Evolutionary conservation across 495 filamentous ascomycete species (phyloP), one percentile per base, ranked within the genome.

Genomic region (Extremus antarcticus): DNA sequence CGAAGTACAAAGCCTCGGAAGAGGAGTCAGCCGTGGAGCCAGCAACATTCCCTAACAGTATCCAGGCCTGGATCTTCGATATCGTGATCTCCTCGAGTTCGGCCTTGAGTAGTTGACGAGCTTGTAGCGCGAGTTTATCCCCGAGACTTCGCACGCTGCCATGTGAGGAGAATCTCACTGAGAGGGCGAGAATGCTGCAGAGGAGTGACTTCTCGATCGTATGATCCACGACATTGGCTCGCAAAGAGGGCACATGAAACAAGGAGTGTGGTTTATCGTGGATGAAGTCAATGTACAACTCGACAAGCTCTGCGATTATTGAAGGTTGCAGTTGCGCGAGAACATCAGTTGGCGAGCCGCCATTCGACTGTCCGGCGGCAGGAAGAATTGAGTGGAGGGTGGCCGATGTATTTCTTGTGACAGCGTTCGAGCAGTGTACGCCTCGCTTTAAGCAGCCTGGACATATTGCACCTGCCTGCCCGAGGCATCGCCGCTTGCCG

Each of bases 191-290:
- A 22, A 59, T 55, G 20, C 25, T 43, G n/a, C 20, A 43, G 4
- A 59, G n/a, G 17, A 59, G 35, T 22, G 50, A 10, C 13, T 41
- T 53, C 1, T 66, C 66, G 43, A 73, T 64, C 29, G 65, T 70
- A 17, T 65, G 67, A 45, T 66, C 59, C 4, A 66, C 22, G 17
- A 73, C 25, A 32, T 60, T 60, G 2, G 43, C 29, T 7, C 67
- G 63, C 1, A 73, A 53, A 23, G 53, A 70, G 3, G 68, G 66
- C 8, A 45, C 50, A 51, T 73, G 71, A 41, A 74, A 73, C 1
- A 74, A 47, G 0, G 65, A 64, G 56, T 73, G 71, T 35, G 71
- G 67, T 50, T 71, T 64, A 53, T 73, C 71, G 54, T 73, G 71
- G 21, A 72, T 63, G 53, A 59, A 71, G 39, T 70, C 63, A 22